These are phyloP conservation scores for Berberis thunbergii DNA, from an alignment of 164 flowering plant genomes.

Conservation along the genomic window DNA sequence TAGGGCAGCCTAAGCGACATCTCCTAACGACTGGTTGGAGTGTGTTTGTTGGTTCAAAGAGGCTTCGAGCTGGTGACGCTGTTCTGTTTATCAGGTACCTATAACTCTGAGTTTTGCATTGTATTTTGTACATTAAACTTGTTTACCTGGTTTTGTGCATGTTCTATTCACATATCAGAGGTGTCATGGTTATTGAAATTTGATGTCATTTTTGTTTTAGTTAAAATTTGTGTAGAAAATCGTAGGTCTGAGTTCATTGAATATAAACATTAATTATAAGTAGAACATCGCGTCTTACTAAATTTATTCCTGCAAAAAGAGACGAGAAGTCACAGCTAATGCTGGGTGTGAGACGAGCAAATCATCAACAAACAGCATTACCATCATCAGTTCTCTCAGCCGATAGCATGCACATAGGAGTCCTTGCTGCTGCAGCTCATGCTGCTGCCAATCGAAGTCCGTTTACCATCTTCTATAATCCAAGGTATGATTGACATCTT, in stretches of 20 bases:
- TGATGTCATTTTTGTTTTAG: no score
- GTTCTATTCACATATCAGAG: no score
- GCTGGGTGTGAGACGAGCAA: slow-evolving; percentile 88
- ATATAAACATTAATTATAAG: background rate
- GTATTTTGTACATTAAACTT: no score
- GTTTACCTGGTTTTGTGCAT: no score
- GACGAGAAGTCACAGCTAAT: slow-evolving; percentile 86
- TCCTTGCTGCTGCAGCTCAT: slow-evolving; percentile 99
- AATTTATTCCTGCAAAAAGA: slow-evolving; percentile 24
- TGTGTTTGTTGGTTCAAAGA: slow-evolving; percentile 81
- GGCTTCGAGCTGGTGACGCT: slow-evolving; percentile 90
- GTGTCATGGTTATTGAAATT: no score
- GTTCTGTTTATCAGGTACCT: slow-evolving; percentile 90
- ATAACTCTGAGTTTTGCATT: background rate
- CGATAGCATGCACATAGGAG: slow-evolving; percentile 99
- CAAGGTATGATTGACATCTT: slow-evolving; percentile 39
- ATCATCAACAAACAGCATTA: slow-evolving; percentile 74
- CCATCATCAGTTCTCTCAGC: slow-evolving; percentile 96
- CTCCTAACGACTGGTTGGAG: slow-evolving; percentile 99
- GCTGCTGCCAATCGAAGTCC: slow-evolving; percentile 87
- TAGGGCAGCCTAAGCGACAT: slow-evolving; percentile 98
- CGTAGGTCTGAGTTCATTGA: no score
- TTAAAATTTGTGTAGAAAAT: no score
- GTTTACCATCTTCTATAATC: slow-evolving; percentile 89
- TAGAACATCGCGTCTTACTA: background rate